A percentile compares a stretch with the other conserved stretches of the same genome.
Evolutionary conservation across 306 rosid genomes (phyloP).

Genomic region (Cicer bijugum): DNA sequence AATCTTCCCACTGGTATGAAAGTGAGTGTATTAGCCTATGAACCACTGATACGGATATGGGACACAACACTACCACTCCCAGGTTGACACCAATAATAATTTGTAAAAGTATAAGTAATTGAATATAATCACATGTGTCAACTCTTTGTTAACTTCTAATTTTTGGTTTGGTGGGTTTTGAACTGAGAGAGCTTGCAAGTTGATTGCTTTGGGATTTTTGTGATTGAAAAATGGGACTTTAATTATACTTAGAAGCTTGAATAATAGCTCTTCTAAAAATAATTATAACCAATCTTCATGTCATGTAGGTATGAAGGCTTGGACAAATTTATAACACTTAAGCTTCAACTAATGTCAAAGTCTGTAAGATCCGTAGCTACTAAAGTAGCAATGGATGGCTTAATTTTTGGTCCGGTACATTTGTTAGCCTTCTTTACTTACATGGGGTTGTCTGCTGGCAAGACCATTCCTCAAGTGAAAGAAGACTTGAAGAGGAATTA

Average conservation of each 20-base stretch:
- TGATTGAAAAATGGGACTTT: background rate
- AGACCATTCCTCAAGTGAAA: constrained; percentile 66
- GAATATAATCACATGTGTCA: background rate
- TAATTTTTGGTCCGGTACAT: constrained; percentile 75
- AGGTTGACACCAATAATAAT: too few species aligned
- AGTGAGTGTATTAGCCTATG: constrained; percentile 18
- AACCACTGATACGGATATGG: too few species aligned
- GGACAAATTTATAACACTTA: constrained; percentile 67
- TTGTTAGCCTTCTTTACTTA: constrained; percentile 75
- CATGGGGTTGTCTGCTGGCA: constrained; percentile 82
- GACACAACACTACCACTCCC: too few species aligned
- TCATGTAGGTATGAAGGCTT: constrained; percentile 78
- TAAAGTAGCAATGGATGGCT: constrained; percentile 74
- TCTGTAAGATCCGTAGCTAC: constrained; percentile 64
- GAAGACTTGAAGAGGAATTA: constrained; percentile 76
- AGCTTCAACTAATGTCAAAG: constrained; percentile 63
- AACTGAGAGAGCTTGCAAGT: constrained; percentile 20
- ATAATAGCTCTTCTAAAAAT: background rate
- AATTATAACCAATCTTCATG: constrained; percentile 12
- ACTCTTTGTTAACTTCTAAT: background rate
- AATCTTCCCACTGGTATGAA: background rate
- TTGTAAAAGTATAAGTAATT: too few species aligned
- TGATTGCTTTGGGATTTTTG: constrained; percentile 36
- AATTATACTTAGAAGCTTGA: constrained; percentile 2
- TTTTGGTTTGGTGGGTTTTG: background rate